Percentiles rank a stretch among this genome's conserved stretches.
phyloP scores from a whole-genome alignment of 2,329 filamentous ascomycete genomes.

The Phaeosphaeriaceae sp. region DNA sequence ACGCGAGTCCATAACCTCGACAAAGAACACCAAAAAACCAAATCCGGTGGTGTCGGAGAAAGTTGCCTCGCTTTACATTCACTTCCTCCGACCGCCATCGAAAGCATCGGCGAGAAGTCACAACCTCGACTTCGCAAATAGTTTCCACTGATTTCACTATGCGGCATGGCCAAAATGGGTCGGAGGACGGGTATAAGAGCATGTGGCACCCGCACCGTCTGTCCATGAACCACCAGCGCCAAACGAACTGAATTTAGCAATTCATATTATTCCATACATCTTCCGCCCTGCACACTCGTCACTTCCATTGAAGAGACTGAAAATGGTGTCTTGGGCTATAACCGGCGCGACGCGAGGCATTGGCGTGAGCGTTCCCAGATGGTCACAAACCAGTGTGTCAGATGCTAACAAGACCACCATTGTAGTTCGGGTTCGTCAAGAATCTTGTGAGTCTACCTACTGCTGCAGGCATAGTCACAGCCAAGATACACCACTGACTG shows the following conservation, averaged over 20 bases:
- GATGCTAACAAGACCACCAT: conserved; percentile 11
- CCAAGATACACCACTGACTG: conserved; percentile 2
- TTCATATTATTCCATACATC: conserved; percentile 1
- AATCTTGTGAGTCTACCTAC: conserved; percentile 16
- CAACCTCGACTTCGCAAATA: no score
- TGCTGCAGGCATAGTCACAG: conserved; percentile 2
- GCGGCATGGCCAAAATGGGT: no score
- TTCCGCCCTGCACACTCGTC: neutral
- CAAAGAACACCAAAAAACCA: no score
- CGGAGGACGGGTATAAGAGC: conserved; percentile 6
- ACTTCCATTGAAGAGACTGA: conserved; percentile 5
- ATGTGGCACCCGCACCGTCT: neutral
- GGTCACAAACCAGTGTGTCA: neutral
- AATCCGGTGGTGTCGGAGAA: no score
- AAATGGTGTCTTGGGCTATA: conserved; percentile 20
- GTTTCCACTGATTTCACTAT: no score
- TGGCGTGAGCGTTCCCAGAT: conserved; percentile 15
- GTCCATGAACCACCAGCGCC: conserved; percentile 3
- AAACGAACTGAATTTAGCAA: neutral
- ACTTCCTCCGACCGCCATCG: no score
- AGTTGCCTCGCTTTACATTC: no score
- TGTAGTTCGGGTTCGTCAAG: conserved; percentile 13
- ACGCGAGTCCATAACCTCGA: no score
- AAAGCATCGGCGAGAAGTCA: no score
- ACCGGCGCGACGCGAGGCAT: conserved; percentile 20